A percentile compares a stretch with the other conserved stretches of the same genome.
phyloP scores from a whole-genome alignment of 306 rosid species.

The Canavalia ensiformis region DNA sequence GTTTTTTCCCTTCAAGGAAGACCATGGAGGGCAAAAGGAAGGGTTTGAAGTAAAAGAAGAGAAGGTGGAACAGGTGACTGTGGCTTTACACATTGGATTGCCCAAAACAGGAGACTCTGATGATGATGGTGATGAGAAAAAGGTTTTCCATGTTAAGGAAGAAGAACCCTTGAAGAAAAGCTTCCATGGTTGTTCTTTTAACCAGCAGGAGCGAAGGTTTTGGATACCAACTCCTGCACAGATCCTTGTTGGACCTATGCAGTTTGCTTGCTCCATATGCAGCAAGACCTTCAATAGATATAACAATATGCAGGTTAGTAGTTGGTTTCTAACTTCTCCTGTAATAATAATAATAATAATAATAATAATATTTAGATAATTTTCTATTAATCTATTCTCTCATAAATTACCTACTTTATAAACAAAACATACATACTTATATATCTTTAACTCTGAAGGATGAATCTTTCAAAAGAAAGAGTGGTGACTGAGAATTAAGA shows the following conservation, averaged over 20 bases:
- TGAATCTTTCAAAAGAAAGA: background rate
- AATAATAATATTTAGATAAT: background rate
- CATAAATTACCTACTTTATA: conserved; percentile 13
- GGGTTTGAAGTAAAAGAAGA: conserved; percentile 64
- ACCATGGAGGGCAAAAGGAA: conserved; percentile 51
- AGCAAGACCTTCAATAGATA: conserved; percentile 91
- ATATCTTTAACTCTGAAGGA: background rate
- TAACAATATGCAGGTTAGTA: conserved; percentile 98
- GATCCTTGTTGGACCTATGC: conserved; percentile 97
- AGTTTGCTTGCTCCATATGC: conserved; percentile 94
- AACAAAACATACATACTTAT: background rate
- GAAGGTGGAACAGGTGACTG: conserved; percentile 64
- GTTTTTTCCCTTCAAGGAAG: conserved; percentile 69
- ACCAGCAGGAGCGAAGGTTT: conserved; percentile 65
- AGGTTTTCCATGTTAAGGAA: conserved; percentile 56
- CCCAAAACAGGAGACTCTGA: conserved; percentile 54
- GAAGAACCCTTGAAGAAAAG: conserved; percentile 55
- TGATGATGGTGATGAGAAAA: conserved; percentile 28
- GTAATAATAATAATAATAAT: background rate
- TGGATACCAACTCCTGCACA: conserved; percentile 97
- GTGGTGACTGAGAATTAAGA: background rate
- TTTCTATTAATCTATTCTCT: conserved; percentile 17
- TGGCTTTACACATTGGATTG: conserved; percentile 89
- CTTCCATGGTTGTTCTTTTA: conserved; percentile 58
- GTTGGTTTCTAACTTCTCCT: conserved; percentile 5